Conservation (phyloP, 306 rosid genomes). For the Calophaca sinica region DNA sequence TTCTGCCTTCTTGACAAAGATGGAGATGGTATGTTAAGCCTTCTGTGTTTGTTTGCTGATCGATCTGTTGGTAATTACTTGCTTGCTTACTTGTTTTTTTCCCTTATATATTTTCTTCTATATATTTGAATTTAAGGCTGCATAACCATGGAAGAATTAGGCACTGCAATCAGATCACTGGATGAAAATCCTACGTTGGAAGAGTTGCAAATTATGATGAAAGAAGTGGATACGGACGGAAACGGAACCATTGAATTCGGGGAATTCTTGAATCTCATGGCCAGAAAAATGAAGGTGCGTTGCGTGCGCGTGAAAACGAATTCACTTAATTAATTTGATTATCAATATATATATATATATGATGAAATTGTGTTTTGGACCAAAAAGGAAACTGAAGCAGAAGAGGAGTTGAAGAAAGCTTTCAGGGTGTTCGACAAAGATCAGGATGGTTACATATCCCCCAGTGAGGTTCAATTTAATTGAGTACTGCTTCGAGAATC, state of each 20-base stretch:
- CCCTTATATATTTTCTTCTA: no score
- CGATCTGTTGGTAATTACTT: no score
- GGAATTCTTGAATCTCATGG: conserved; percentile 77
- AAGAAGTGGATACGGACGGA: conserved; percentile 59
- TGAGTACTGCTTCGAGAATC: background rate
- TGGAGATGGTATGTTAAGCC: conserved; percentile 61
- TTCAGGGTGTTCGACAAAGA: conserved; percentile 73
- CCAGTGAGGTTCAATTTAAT: conserved; percentile 57
- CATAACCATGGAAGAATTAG: conserved; percentile 70
- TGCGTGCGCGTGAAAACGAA: background rate
- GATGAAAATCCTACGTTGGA: conserved; percentile 60
- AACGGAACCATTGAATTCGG: conserved; percentile 72
- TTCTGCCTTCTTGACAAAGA: conserved; percentile 70
- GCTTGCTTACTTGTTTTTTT: background rate
- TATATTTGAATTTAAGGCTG: conserved; percentile 53
- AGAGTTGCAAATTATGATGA: conserved; percentile 67
- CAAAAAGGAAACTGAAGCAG: conserved; percentile 61
- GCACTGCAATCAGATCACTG: conserved; percentile 53
- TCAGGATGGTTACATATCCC: conserved; percentile 74
- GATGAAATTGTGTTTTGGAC: no score
- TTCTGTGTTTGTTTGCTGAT: background rate
- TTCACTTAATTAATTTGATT: background rate
- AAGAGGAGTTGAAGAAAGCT: conserved; percentile 68
- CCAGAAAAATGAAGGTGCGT: conserved; percentile 66
- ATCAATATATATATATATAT: background rate